A percentile compares a stretch with the other conserved stretches of the same genome.
These are phyloP conservation scores for Scheffersomyces stipitis DNA, from an alignment of 805 yeast genomes.

Conservation along the genomic window DNA sequence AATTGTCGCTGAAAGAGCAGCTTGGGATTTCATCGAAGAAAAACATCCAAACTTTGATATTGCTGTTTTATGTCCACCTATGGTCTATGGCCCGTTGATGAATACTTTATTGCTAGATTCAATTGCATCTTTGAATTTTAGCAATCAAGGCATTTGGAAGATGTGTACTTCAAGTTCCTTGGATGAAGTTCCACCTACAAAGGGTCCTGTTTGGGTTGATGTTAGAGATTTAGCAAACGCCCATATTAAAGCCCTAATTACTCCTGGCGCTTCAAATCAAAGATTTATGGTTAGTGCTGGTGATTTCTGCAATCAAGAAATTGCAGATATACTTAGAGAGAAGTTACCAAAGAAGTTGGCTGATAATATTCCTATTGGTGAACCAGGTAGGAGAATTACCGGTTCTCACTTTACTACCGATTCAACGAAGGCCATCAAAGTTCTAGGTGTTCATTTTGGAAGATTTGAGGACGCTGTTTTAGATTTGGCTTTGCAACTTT, in stretches of 20 bases:
- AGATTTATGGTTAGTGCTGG: too few relatives aligned
- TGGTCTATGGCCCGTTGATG: not conserved
- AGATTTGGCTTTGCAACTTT: too few relatives aligned
- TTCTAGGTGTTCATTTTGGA: too few relatives aligned
- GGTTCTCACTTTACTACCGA: too few relatives aligned
- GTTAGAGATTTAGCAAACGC: not conserved
- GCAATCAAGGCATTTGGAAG: too few relatives aligned
- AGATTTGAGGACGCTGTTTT: too few relatives aligned
- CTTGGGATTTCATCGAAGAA: conserved; percentile 8
- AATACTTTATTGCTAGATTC: not conserved
- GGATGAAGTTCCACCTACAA: not conserved
- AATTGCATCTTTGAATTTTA: too few relatives aligned
- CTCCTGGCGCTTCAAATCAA: too few relatives aligned
- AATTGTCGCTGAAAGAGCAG: conserved; percentile 5
- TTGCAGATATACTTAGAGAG: not conserved
- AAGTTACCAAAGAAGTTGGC: not conserved
- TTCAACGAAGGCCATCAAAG: too few relatives aligned
- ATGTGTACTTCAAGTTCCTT: not conserved
- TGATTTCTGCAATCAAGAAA: too few relatives aligned
- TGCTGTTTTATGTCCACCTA: not conserved
- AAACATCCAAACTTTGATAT: not conserved
- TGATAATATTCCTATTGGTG: not conserved
- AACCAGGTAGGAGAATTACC: too few relatives aligned
- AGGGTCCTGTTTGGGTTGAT: not conserved
- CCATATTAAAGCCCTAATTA: not conserved